These are phyloP conservation scores for Ceratobasidium sp. DNA, from an alignment of 1,284 basidiomycete genomes.

Conservation along the genomic window DNA sequence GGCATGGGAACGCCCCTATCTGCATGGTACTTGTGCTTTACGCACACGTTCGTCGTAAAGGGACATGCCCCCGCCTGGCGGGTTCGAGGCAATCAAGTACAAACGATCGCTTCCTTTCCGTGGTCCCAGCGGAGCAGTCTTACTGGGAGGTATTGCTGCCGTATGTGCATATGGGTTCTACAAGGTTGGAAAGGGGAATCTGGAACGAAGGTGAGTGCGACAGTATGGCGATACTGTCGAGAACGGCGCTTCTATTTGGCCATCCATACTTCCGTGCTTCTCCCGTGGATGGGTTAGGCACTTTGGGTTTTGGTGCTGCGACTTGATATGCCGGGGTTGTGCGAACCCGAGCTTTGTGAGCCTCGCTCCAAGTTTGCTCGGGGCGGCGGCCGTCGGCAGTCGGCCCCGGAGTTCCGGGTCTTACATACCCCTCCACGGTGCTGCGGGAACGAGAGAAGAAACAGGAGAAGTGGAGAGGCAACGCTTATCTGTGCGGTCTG, in stretches of 20 bases:
- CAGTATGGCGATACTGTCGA: not conserved
- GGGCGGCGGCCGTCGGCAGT: slow-evolving; percentile 14
- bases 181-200: slow-evolving; percentile 84
- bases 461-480: not conserved
- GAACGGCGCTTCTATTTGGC: not conserved
- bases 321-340: not conserved
- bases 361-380: not conserved
- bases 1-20: not conserved
- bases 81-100: slow-evolving; percentile 92
- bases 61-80: slow-evolving; percentile 93
- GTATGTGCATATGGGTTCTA: slow-evolving; percentile 94
- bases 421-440: not conserved
- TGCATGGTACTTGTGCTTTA: not conserved
- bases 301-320: not conserved
- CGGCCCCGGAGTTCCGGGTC: slow-evolving; percentile 16
- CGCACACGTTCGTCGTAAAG: slow-evolving; percentile 54
- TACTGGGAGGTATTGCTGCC: slow-evolving; percentile 83
- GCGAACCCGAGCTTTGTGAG: slow-evolving; percentile 2
- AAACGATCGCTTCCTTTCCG: slow-evolving; percentile 93
- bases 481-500: slow-evolving; percentile 23
- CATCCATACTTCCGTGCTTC: slow-evolving; percentile 44
- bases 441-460: not conserved
- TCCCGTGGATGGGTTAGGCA: not conserved
- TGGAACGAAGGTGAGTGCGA: slow-evolving; percentile 83
- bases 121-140: slow-evolving; percentile 85